Base-by-base conservation (phyloP, 73 alveolate genomes). In the Paramecium sonneborni region DNA sequence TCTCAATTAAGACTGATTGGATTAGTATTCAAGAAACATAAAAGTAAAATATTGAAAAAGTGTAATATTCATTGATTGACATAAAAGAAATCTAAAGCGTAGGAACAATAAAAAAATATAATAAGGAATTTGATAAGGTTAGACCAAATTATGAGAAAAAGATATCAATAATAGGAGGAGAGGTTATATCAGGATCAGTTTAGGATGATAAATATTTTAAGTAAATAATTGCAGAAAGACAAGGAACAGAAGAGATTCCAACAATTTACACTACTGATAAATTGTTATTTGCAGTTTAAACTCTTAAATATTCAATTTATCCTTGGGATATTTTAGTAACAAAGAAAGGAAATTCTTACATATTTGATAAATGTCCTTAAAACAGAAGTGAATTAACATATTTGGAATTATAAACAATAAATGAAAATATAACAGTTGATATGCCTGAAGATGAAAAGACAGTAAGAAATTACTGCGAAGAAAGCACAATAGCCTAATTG, bases 321-420 rank as follows among this genome's bases (percentile, higher is more conserved):
- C 94, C 94, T 32, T 92, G 95, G 95, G 95, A 92, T 67, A 85
- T 92, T 12, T 37, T 41, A n/a, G 48, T 92, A 21, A 86, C 93
- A 5, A 92, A 92, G 46, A 52, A 58, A 9, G 88, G 91, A 1
- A 93, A 86, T 34, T 18, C 56, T 7, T 24, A 38, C n/a, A 57
- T 86, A 6, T 85, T 92, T 55, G 95, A 92, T 44, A 85, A 79
- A 39, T 39, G 76, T 21, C 69, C 69, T 39, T 79, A 79, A 79
- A 39, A 79, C 20, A 43, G 85, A 57, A 24, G 88, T 18, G 76
- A 92, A 11, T 62, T 76, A 12, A 70, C 95, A 18, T 48, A 55
- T 23, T 24, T 86, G 6, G 93, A 92, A 52, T 69, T 85, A n/a
- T 18, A 76, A 20, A 92, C 95, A 21, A 46, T 85, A 8, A 92